phyloP scores from a whole-genome alignment of 164 flowering plant genomes.

The Annona cherimola region DNA sequence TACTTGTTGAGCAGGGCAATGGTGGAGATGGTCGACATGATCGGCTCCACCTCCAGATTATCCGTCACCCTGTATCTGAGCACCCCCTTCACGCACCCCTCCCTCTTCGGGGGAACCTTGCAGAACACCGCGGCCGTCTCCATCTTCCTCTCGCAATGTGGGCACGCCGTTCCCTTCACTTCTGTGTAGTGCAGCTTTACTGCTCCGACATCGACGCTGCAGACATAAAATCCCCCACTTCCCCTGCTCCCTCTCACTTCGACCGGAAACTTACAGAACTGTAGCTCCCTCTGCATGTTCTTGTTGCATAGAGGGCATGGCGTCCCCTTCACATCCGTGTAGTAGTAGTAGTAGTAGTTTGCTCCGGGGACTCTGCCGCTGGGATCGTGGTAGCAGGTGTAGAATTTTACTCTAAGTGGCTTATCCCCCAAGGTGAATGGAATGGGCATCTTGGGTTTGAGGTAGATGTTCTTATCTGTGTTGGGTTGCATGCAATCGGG shows the following conservation, averaged over 20 bases:
- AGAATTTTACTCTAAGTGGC: neutral
- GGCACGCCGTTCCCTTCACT: neutral
- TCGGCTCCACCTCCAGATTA: constrained; percentile 34
- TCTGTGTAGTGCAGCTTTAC: too few relatives aligned
- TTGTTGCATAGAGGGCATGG: neutral
- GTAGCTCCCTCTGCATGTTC: neutral
- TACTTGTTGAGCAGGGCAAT: constrained; percentile 24
- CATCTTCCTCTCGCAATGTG: neutral
- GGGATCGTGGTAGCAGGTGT: neutral
- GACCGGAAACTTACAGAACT: too few relatives aligned
- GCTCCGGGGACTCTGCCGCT: neutral
- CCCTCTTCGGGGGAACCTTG: too few relatives aligned
- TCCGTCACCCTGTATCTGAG: constrained; percentile 45
- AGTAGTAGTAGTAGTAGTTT: neutral
- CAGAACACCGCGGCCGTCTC: too few relatives aligned
- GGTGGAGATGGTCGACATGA: constrained; percentile 33
- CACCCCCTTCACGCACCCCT: constrained; percentile 34
- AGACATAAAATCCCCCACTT: too few relatives aligned
- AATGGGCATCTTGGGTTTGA: neutral
- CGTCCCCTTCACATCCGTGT: neutral
- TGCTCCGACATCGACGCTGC: neutral
- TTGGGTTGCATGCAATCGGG: neutral
- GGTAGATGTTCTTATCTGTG: neutral
- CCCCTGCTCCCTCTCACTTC: too few relatives aligned
- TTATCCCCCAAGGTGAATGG: neutral